Base-by-base conservation (phyloP, 2,329 filamentous ascomycete genomes). In the Bipolaris victoriae region DNA sequence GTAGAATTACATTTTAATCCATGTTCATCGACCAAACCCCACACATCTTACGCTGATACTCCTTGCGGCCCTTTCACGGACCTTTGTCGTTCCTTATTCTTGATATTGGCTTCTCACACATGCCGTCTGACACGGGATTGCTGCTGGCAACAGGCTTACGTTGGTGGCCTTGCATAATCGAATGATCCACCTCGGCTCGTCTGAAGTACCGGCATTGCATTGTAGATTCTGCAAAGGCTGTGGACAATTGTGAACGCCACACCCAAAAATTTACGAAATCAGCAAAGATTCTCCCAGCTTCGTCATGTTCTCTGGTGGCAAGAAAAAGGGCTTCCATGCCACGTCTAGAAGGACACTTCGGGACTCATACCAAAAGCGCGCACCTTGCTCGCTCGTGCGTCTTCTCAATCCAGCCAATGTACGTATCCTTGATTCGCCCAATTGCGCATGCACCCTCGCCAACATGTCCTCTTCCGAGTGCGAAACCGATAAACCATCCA, bases 1-100 rank as follows among this genome's bases (percentile, higher is more conserved):
- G 47, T 51, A 55, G 22, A 33, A 51, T 45, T 24, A 49, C 22
- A 39, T 29, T 26, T 49, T 49, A 49, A 49, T 49, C n/a, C 22
- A 49, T 49, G 46, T 26, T 39, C 5, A 49, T 49, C 15, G 10
- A 11, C 15, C 16, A n/a, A 16, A 39, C 5, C 7, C 15, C n/a
- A 16, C 22, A 13, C 9, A 11, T 18, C 9, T n/a, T 35, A 7
- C 16, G 5, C 2, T 33, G 15, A 4, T 20, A 7, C 13, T 16
- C 20, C 2, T 35, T 36, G 18, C 44, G 20, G 16, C 15, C 29
- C 7, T 43, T 43, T 6, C 13, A 15, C 26, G 43, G 43, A 15
- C 16, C 29, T 35, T 46, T 7, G 7, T 22, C 11, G n/a, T 18
- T 33, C 11, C 10, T 33, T 35, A 2, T 43, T 10, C 1, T 31